A percentile compares a stretch with the other conserved stretches of the same genome.
Evolutionary conservation across 345 rosid genomes (phyloP).

Genomic region (Litchi chinensis): DNA sequence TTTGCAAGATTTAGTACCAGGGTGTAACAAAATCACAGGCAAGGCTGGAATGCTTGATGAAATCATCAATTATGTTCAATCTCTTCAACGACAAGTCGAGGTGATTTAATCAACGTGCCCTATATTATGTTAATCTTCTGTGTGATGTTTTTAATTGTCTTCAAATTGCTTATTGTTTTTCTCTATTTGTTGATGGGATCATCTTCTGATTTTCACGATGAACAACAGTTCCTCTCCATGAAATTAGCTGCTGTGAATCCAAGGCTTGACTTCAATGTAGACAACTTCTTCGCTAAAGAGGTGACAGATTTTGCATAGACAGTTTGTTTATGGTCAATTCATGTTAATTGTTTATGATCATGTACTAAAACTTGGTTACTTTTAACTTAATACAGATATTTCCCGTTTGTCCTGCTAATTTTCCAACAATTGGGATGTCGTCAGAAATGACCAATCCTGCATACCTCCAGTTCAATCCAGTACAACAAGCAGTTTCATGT

Average conservation of each 20-base stretch:
- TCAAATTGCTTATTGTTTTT: neutral
- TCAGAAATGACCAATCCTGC: constrained; percentile 51
- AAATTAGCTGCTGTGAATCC: constrained; percentile 71
- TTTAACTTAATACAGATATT: constrained; percentile 34
- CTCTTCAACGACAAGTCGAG: constrained; percentile 81
- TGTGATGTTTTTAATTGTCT: neutral
- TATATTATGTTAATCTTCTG: no score
- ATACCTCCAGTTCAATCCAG: constrained; percentile 52
- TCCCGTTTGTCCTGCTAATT: constrained; percentile 35
- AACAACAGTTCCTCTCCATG: constrained; percentile 77
- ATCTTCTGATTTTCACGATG: neutral
- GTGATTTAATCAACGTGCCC: constrained; percentile 25
- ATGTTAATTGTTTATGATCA: neutral
- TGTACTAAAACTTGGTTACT: neutral
- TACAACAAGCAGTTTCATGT: constrained; percentile 50
- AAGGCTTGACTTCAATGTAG: constrained; percentile 53
- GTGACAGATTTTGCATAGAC: constrained; percentile 23
- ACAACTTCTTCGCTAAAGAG: constrained; percentile 57
- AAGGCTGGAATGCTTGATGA: constrained; percentile 92
- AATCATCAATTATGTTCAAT: constrained; percentile 79
- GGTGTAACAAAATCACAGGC: constrained; percentile 71
- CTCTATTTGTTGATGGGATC: neutral
- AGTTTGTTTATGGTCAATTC: neutral
- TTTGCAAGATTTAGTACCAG: constrained; percentile 79
- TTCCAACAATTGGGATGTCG: constrained; percentile 50